Base-by-base conservation (phyloP, 768 basidiomycete species). In the Lactifluus volemus region DNA sequence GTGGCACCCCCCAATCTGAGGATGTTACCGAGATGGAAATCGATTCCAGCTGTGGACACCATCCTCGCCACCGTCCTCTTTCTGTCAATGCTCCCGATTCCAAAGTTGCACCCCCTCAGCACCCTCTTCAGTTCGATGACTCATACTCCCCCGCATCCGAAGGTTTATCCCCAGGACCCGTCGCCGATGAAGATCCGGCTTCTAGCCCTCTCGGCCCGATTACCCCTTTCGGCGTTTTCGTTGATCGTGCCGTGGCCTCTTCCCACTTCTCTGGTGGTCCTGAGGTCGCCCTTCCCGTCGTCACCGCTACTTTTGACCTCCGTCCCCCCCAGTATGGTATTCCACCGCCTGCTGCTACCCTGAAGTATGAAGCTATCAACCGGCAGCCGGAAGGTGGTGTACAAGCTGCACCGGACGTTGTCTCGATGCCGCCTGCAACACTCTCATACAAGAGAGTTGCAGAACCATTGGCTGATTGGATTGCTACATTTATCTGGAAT, bases 401-500 rank as follows among this genome's bases (percentile, higher is more conserved):
- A 34, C 75, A 71, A 15, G 71, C 78, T 38, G 73, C 68, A 21
- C 70, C 76, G 44, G 81, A 82, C 58, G 60, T 71, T 14, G 72
- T 79, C 21, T 72, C 77, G 42, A 77, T 80, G 32, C 78, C 81
- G 12, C 77, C 76, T 65, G 79, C 85, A 42, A 79, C 80, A 11
- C 67, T 74, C 25, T 75, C 78, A 9, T 90, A 89, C 76, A 85
- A 80, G 76, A 87, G 83, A 67, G 77, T 91, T 10, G 82, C 86
- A 0, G 87, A 89, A 55, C 88, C 89, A 17, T 75, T 92, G 63
- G 81, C 89, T 4, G 85, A 86, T 59, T 92, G 89, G 89, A 74
- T 90, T 25, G 85, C 86, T 47, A 78, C 78, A 54, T 92, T 86
- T 68, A 83, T 89, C 15, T 92, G 89, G 89, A 89, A 87, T 70